A percentile compares a stretch with the other conserved stretches of the same genome.
These are phyloP conservation scores for Lycium barbarum DNA, from an alignment of 257 asterid genomes.

Conservation along the genomic window DNA sequence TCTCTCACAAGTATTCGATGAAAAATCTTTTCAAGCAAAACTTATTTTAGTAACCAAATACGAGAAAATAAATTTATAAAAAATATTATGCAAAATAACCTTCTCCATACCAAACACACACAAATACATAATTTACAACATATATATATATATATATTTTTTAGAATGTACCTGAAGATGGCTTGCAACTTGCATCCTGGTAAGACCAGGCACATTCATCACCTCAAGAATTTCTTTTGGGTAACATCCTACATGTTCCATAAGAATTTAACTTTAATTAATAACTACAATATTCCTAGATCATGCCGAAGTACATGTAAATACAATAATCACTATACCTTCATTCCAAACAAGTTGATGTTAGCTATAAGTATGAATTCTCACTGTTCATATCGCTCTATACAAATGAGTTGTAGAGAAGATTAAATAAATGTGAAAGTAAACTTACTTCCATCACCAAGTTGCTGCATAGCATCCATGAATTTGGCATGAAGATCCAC, in stretches of 20 bases:
- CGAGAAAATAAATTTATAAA: background rate
- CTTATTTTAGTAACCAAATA: background rate
- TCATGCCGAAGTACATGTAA: background rate
- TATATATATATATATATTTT: too few relatives aligned
- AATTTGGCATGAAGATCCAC: conserved; percentile 36
- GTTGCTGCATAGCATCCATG: conserved; percentile 33
- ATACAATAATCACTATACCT: too few relatives aligned
- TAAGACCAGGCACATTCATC: conserved; percentile 43
- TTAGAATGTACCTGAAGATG: conserved; percentile 41
- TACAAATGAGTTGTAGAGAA: background rate
- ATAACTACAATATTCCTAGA: background rate
- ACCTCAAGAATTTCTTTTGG: conserved; percentile 39
- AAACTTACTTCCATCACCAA: conserved; percentile 49
- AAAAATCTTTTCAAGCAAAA: background rate
- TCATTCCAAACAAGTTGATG: background rate
- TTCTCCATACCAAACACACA: background rate
- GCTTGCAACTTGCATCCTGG: conserved; percentile 50
- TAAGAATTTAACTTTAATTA: background rate
- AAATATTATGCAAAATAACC: background rate
- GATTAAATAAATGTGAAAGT: background rate
- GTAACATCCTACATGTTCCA: conserved; percentile 32
- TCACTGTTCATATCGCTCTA: background rate
- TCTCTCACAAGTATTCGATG: background rate
- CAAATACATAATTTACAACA: background rate
- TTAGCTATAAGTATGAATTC: background rate